Conservation (phyloP, 1,139 yeast species). For the Schizosaccharomyces versatilis region DNA sequence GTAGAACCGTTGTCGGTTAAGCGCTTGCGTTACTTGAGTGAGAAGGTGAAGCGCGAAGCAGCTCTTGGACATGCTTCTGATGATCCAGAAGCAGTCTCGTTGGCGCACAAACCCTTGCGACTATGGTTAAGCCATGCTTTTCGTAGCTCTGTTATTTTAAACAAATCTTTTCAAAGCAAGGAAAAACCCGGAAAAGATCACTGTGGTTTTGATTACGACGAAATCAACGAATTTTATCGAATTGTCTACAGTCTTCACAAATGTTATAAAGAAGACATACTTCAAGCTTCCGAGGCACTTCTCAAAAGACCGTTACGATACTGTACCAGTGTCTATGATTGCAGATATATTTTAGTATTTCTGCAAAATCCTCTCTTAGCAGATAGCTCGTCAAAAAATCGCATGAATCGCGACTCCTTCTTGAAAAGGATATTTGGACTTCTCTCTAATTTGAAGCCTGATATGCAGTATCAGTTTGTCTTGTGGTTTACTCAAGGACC, state of each 20-base stretch:
- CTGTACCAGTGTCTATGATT: conserved; percentile 15
- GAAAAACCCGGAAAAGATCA: conserved; percentile 15
- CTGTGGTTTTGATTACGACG: conserved; percentile 16
- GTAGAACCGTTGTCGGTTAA: background rate
- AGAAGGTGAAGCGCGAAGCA: background rate
- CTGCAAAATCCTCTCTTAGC: conserved; percentile 19
- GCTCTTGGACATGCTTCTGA: background rate
- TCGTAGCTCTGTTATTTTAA: conserved; percentile 14
- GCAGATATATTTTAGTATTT: conserved; percentile 17
- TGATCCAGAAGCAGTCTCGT: background rate
- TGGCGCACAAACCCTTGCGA: conserved; percentile 10
- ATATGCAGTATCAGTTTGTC: conserved; percentile 27
- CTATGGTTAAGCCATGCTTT: conserved; percentile 13
- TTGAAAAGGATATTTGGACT: conserved; percentile 45
- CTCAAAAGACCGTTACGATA: conserved; percentile 16
- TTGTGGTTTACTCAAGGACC: conserved; percentile 36
- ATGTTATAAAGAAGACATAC: conserved; percentile 13
- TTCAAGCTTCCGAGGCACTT: conserved; percentile 14
- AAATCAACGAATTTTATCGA: conserved; percentile 9
- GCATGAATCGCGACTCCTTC: conserved; percentile 17
- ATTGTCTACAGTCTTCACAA: conserved; percentile 9
- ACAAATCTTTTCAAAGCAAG: conserved; percentile 15
- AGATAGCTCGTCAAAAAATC: conserved; percentile 2
- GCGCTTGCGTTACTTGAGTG: background rate
- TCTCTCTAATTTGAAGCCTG: conserved; percentile 29